Conservation (phyloP, 176 grass and related monocot species). For the Miscanthus lutarioriparius region DNA sequence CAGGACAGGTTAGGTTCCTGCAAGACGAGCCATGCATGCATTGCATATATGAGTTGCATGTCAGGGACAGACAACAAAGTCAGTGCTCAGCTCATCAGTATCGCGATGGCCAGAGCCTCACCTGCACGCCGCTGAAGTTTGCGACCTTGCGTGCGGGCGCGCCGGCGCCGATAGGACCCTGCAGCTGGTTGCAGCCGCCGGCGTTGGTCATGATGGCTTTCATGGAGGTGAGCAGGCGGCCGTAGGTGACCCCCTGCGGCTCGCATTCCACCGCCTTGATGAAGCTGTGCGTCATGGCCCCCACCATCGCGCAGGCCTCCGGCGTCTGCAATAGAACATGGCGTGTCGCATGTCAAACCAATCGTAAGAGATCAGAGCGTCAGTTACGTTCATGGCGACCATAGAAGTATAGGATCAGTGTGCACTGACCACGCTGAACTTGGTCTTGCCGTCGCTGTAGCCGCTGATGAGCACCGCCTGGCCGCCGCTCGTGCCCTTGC, state of each 20-base stretch:
- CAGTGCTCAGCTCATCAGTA: not conserved
- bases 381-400: not conserved
- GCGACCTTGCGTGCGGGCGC: constrained; percentile 44
- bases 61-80: not conserved
- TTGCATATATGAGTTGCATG: not conserved
- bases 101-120: not conserved
- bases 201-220: constrained; percentile 46
- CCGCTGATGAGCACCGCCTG: constrained; percentile 49
- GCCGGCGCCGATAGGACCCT: constrained; percentile 42
- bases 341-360: not conserved
- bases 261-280: constrained; percentile 60
- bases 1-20: constrained; percentile 88
- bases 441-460: constrained; percentile 36
- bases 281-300: constrained; percentile 95
- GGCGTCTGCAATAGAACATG: not conserved
- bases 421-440: constrained; percentile 21
- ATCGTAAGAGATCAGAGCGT: not conserved
- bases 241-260: constrained; percentile 62
- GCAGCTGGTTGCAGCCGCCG: constrained; percentile 26
- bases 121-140: constrained; percentile 66
- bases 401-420: not conserved
- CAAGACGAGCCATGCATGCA: not conserved
- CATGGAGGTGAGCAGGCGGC: constrained; percentile 73
- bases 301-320: constrained; percentile 41
- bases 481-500: constrained; percentile 45